Percentiles rank a stretch among this genome's conserved stretches.
These are phyloP conservation scores for Salvia miltiorrhiza DNA, from an alignment of 257 asterid genomes.

Conservation along the genomic window DNA sequence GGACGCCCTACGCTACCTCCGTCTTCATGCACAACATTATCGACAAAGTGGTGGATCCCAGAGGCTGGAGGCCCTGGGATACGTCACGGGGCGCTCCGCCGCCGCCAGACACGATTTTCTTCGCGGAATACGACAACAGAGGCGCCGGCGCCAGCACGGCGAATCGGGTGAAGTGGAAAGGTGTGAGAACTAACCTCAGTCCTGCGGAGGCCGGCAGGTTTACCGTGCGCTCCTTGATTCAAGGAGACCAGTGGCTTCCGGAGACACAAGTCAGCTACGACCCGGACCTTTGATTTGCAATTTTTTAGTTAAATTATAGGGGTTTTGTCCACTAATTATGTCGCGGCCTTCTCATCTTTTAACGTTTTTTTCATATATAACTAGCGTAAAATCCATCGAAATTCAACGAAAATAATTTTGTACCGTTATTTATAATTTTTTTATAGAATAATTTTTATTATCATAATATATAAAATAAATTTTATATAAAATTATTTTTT, in stretches of 20 bases:
- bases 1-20: conserved; percentile 26
- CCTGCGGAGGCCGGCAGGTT: not conserved
- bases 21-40: conserved; percentile 18
- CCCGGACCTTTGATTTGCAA: not conserved
- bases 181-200: not conserved
- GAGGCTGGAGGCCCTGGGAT: conserved; percentile 32
- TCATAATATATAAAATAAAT: too few species aligned
- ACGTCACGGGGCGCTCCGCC: too few species aligned
- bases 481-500: too few species aligned
- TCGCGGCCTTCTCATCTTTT: too few species aligned
- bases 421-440: too few species aligned
- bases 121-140: conserved; percentile 26
- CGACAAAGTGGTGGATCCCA: conserved; percentile 13
- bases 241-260: conserved; percentile 13
- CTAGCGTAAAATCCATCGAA: too few species aligned
- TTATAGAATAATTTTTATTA: too few species aligned
- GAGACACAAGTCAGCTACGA: not conserved
- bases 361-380: too few species aligned
- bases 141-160: conserved; percentile 27
- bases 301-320: too few species aligned
- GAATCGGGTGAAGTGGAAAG: conserved; percentile 27
- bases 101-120: conserved; percentile 22
- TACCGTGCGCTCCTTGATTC: conserved; percentile 1
- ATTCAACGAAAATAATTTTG: too few species aligned
- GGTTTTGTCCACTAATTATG: too few species aligned